Base-by-base conservation (phyloP, 1,139 yeast genomes). In the Debaryomycetaceae sp. region DNA sequence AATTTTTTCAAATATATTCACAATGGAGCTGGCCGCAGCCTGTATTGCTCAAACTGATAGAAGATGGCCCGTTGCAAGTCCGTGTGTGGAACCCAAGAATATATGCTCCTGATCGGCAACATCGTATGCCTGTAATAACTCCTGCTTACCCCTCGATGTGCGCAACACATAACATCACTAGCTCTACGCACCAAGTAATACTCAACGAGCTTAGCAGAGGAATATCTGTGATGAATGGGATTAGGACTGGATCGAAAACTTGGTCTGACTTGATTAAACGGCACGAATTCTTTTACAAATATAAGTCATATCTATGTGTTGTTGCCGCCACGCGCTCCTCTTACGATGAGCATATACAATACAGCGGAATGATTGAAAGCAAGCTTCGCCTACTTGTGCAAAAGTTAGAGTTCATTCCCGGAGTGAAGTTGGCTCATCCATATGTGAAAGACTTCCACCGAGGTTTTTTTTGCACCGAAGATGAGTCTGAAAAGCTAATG, bases 21-120 rank as follows among this genome's bases (percentile, higher is more conserved):
- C 73, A 83, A 49, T 90, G 99, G 99, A 77, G 73, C 41, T 90
- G 99, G 99, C 99, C 99, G 1, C 96, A 90, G 50, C 99, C 99
- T 0, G 97, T 90, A 2, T 60, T 90, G 27, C 62, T 90, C 31
- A 87, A 86, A 45, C 90, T 74, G 7, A 90, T 90, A 36, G 99
- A 92, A 48, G 97, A 87, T 54, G 98, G 98, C 0, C 97, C 98
- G 0, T 58, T 92, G 27, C 96, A 87, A 43, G 97, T 86, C 0
- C 68, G 95, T 37, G 94, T 90, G 4, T 90, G 99, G 99, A 90
- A 90, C 48, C 99, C 99, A 5, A 71, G 80, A 39, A 57, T 90
- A 4, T 90, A 90, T 46, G 77, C 87, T 2, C 82, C 74, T 40
- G 99, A 90, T 49, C 70, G 94, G 34, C 75, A 74, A 21, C 99